phyloP scores from a whole-genome alignment of 495 filamentous ascomycete species.

The Aspergillus diversus region DNA sequence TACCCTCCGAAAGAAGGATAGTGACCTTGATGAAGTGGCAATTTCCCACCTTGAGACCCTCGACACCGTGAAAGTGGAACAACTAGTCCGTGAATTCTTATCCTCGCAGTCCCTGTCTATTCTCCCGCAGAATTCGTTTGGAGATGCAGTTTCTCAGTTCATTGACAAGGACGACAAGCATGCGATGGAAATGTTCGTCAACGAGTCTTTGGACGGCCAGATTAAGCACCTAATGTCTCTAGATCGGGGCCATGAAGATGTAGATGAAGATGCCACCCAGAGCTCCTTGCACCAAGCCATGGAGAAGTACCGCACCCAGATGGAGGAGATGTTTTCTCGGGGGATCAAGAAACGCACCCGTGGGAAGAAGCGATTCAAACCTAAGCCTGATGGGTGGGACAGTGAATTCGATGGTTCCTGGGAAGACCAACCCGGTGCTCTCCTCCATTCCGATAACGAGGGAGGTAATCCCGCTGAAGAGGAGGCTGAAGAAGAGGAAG shows the following conservation, averaged over 20 bases:
- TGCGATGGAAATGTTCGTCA: slow-evolving; percentile 87
- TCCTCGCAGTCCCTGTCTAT: slow-evolving; percentile 84
- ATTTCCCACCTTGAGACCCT: slow-evolving; percentile 61
- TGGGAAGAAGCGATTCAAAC: slow-evolving; percentile 68
- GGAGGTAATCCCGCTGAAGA: slow-evolving; percentile 50
- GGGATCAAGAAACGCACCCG: slow-evolving; percentile 65
- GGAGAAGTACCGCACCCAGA: slow-evolving; percentile 66
- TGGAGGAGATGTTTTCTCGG: slow-evolving; percentile 72
- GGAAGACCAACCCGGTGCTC: slow-evolving; percentile 76
- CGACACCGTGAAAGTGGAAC: slow-evolving; percentile 84
- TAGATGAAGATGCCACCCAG: slow-evolving; percentile 62
- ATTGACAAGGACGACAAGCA: slow-evolving; percentile 95
- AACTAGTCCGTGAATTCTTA: slow-evolving; percentile 84
- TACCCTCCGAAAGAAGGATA: slow-evolving; percentile 44
- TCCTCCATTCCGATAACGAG: slow-evolving; percentile 60
- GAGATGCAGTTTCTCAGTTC: slow-evolving; percentile 91
- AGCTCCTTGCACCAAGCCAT: slow-evolving; percentile 67
- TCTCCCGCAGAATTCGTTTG: slow-evolving; percentile 86
- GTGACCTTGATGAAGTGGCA: slow-evolving; percentile 58
- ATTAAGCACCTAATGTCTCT: slow-evolving; percentile 71
- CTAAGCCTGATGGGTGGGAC: slow-evolving; percentile 82
- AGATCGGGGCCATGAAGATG: slow-evolving; percentile 67
- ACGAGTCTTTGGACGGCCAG: slow-evolving; percentile 74
- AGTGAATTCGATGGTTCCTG: slow-evolving; percentile 82
- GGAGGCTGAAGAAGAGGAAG: slow-evolving; percentile 43